Evolutionary conservation across 371 early-diverging fungal species (phyloP), one percentile per base, ranked within the genome.

Genomic region (Lichtheimia hyalospora): DNA sequence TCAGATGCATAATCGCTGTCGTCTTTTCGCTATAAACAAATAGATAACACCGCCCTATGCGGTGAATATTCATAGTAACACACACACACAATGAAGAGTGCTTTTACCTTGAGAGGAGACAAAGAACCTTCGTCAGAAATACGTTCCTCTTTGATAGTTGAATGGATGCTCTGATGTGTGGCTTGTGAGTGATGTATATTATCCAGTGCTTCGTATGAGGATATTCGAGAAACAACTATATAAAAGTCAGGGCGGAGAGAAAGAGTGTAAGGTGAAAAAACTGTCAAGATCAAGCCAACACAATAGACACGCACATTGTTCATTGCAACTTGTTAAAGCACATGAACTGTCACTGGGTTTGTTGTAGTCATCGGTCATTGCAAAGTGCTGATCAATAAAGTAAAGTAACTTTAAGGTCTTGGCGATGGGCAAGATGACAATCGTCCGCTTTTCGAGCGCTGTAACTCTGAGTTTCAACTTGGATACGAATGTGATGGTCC

Each of bases 1-100:
- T 55, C 56, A 44, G 56, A 55, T 23, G 46, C 46, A 46, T 46
- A 46, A 12, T 43, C 56, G 56, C 24, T 24, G 40, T 21, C 43
- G 15, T 55, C 56, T 55, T 55, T 55, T 27, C 56, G 56, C 56
- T 55, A 43, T 16, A 46, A 18, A 21, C 21, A 18, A 8, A 14
- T 2, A 46, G 46, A 46, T 46, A 46, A 46, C 46, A n/a, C 46
- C 46, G 46, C 46, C 46, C 5, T 21, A 46, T 46, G 21, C 46
- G 18, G 46, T n/a, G 46, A 46, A 46, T n/a, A 46, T 21, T 46
- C 46, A 18, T n/a, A 18, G 46, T n/a, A 46, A 46, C 21, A 46
- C 46, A 44, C n/a, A n/a, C 3, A 21, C 16, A 46, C 21, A 5
- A 21, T 21, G 5, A 44, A 46, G 46, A 46, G 46, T 16, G 1